These are phyloP conservation scores for Nemania diffusa DNA, from an alignment of 2,329 filamentous ascomycete species.

Conservation along the genomic window DNA sequence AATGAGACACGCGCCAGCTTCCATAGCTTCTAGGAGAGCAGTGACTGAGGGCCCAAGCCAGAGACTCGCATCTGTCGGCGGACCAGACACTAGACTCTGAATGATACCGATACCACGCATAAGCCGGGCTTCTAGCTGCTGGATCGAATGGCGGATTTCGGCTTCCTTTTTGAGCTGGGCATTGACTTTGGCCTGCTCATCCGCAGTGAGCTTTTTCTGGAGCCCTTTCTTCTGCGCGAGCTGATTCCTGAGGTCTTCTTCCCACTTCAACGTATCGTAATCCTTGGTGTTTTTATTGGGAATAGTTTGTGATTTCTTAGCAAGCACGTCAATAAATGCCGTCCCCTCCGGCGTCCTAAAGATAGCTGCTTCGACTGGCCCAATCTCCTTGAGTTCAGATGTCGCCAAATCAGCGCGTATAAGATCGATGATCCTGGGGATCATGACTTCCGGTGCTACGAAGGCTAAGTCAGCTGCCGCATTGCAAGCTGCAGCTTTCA, in stretches of 20 bases:
- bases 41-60: conserved; percentile 89
- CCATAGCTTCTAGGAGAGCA: conserved; percentile 77
- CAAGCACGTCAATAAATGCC: conserved; percentile 88
- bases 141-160: conserved; percentile 78
- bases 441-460: conserved; percentile 85
- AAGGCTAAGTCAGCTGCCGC: conserved; percentile 93
- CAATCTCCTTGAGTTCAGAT: conserved; percentile 75
- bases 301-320: conserved; percentile 76
- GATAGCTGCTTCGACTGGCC: conserved; percentile 90
- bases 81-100: conserved; percentile 80
- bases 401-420: conserved; percentile 79
- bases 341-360: conserved; percentile 90
- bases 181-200: conserved; percentile 90
- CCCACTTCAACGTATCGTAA: conserved; percentile 97
- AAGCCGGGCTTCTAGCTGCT: conserved; percentile 74
- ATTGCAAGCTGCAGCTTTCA: conserved; percentile 79
- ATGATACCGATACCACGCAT: conserved; percentile 88
- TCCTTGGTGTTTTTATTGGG: conserved; percentile 93
- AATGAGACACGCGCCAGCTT: conserved; percentile 82
- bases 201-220: conserved; percentile 87
- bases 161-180: conserved; percentile 90
- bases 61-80: conserved; percentile 85
- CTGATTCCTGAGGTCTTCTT: conserved; percentile 87
- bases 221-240: conserved; percentile 93
- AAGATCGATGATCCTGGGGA: conserved; percentile 78